Evolutionary conservation across 345 rosid species (phyloP).

Genomic region (Corchorus olitorius): DNA sequence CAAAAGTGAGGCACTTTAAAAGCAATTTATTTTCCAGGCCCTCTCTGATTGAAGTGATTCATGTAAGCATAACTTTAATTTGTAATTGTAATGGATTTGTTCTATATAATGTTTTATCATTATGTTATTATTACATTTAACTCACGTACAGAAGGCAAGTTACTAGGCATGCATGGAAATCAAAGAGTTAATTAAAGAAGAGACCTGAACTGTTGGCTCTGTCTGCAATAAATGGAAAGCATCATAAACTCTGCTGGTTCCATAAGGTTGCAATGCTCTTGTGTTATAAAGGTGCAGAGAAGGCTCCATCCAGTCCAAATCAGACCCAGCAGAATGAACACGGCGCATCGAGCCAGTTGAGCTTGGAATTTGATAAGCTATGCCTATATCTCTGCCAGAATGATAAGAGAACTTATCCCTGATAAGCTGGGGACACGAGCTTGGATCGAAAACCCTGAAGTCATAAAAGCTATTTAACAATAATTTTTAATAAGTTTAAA

Average conservation of each 20-base stretch:
- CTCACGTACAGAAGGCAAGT: not conserved
- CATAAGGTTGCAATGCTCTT: constrained; percentile 51
- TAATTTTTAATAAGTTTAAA: not conserved
- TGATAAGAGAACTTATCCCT: constrained; percentile 51
- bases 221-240: constrained; percentile 78
- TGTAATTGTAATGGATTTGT: too few relatives aligned
- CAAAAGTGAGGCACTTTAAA: too few relatives aligned
- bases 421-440: constrained; percentile 40
- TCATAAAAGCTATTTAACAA: not conserved
- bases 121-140: too few relatives aligned
- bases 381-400: constrained; percentile 38
- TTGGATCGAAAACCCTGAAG: constrained; percentile 56
- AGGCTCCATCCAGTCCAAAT: constrained; percentile 79
- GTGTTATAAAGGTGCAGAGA: constrained; percentile 44
- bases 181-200: not conserved
- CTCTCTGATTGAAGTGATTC: too few relatives aligned
- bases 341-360: constrained; percentile 32
- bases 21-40: too few relatives aligned
- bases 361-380: constrained; percentile 35
- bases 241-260: constrained; percentile 57
- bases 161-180: not conserved
- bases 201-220: constrained; percentile 85
- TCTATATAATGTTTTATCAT: too few relatives aligned
- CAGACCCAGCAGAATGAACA: constrained; percentile 52
- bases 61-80: too few relatives aligned